Conservation (phyloP, 257 asterid genomes). For the Solanum pennellii region DNA sequence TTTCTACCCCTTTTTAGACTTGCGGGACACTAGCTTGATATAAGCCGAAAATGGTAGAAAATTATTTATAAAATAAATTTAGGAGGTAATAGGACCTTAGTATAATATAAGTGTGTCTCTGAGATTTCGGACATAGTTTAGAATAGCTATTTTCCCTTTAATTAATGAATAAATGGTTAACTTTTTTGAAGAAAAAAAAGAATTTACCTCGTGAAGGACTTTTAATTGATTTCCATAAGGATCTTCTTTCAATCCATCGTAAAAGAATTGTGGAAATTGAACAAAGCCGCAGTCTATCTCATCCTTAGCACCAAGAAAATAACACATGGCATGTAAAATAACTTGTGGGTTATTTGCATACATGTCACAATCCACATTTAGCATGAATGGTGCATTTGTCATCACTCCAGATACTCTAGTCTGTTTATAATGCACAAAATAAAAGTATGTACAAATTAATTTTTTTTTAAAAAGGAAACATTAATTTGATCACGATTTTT, state of each 20-base stretch:
- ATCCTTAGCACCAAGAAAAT: constrained; percentile 13
- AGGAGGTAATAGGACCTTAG: no score
- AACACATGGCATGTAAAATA: constrained; percentile 27
- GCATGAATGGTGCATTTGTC: constrained; percentile 31
- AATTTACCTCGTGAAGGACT: not conserved
- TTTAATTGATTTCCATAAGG: constrained; percentile 27
- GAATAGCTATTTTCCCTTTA: no score
- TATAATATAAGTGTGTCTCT: no score
- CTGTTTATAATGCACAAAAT: not conserved
- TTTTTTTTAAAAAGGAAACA: no score
- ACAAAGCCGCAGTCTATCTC: constrained; percentile 16
- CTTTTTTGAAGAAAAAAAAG: no score
- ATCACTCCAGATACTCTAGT: constrained; percentile 27
- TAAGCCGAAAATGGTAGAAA: no score
- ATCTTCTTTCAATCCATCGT: constrained; percentile 23
- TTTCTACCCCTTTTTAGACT: no score
- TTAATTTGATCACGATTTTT: no score
- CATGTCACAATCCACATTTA: constrained; percentile 35
- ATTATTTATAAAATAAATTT: no score
- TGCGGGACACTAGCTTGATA: no score
- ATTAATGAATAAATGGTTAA: no score
- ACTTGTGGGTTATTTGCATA: constrained; percentile 22
- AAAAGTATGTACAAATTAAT: not conserved
- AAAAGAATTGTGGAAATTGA: constrained; percentile 24
- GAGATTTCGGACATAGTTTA: no score